Conservation (phyloP, 2,329 filamentous ascomycete genomes). For the Trichoderma semiorbis region DNA sequence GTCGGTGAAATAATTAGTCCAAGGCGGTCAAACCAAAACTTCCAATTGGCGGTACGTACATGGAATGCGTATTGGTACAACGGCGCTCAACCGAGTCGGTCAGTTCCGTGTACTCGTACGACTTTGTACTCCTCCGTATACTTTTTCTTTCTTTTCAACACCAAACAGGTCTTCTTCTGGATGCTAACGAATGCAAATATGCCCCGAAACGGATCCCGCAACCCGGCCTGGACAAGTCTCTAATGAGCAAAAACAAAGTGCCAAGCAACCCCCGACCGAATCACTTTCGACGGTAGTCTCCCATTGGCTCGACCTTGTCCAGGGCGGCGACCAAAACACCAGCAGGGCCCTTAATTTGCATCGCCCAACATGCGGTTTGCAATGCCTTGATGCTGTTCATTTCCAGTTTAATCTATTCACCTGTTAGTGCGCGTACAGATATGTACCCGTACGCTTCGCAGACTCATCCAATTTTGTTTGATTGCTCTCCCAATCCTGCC, state of each 20-base stretch:
- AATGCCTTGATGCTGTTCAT: neutral
- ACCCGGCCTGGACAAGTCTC: neutral
- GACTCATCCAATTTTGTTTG: neutral
- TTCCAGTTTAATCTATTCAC: neutral
- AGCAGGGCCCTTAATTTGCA: conserved; percentile 14
- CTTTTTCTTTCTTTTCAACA: neutral
- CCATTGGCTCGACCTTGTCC: conserved; percentile 3
- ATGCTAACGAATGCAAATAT: neutral
- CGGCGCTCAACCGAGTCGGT: neutral
- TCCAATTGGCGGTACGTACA: neutral
- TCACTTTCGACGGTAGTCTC: neutral
- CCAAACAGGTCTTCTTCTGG: neutral
- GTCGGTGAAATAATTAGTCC: neutral
- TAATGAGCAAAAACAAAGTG: neutral
- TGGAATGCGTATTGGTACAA: neutral
- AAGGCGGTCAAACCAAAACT: neutral
- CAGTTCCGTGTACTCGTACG: neutral
- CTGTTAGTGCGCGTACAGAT: neutral
- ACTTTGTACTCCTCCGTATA: too few species aligned
- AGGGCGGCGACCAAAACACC: conserved; percentile 11
- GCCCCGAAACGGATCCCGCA: neutral
- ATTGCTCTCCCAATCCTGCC: neutral
- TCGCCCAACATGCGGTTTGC: neutral
- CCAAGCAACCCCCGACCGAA: conserved; percentile 5
- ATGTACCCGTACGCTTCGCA: neutral